Evolutionary conservation across 1,284 basidiomycete species (phyloP), one percentile per base, ranked within the genome.

Genomic region (Pholiota adiposa): DNA sequence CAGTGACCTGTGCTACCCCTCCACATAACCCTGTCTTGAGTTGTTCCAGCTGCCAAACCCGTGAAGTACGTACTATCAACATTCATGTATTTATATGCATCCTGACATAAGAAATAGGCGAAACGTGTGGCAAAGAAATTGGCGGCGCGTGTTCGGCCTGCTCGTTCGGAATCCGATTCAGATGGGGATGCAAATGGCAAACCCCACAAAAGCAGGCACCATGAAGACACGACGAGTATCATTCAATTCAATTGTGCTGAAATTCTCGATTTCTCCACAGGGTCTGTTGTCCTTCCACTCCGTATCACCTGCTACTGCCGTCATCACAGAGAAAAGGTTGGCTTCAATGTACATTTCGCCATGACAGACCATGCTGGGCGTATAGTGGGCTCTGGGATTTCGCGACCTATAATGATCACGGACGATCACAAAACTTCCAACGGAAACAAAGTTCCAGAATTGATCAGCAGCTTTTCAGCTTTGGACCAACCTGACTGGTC

Each of bases 301-400:
- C 88, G 97, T 50, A 95, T 99, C 65, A 98, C 97, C 6, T 99
- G 97, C 77, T 99, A 99, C 75, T 99, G 97, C 70, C 90, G 97
- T 54, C 97, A 99, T 79, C 97, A 99, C 77, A 90, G 94, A 62
- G 97, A 99, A 78, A 98, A 98, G 79, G 82, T 92, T 50, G 97
- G 97, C 1, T 99, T 99, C 77, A 89, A 92, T 72, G 89, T 99
- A 65, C 91, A 93, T 69, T 93, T 99, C 74, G 90, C 89, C 18
- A 86, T 99, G 80, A 86, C 90, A 68, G 93, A 98, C 65, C 81
- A 88, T 68, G 82, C 79, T 36, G 96, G 95, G 7, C 85, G 91
- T 25, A 76, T 96, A 51, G 86, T 99, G 55, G 97, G 94, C 9
- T 85, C 86, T 9, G 94, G 94, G 2, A 86, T 83, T 49, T 95